A percentile compares a stretch with the other conserved stretches of the same genome.
These are phyloP conservation scores for Ilyonectria sp. DNA, from an alignment of 2,329 filamentous ascomycete species.

Conservation along the genomic window DNA sequence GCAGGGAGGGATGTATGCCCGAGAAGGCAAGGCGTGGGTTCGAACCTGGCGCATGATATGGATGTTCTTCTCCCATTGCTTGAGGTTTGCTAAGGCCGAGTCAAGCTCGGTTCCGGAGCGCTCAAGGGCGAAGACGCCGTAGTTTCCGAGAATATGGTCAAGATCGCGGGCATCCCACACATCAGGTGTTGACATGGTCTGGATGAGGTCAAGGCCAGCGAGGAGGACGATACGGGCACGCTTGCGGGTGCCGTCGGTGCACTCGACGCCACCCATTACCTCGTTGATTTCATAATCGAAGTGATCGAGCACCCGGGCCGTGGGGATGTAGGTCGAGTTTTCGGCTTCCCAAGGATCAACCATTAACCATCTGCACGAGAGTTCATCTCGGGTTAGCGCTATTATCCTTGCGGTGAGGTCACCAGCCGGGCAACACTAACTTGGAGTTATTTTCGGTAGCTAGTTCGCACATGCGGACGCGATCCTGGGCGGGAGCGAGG, in stretches of 20 bases:
- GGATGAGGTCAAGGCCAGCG: slow-evolving; percentile 82
- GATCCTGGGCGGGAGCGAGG: slow-evolving; percentile 55
- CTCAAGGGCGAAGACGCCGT: slow-evolving; percentile 89
- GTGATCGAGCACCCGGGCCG: slow-evolving; percentile 90
- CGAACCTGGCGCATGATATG: slow-evolving; percentile 79
- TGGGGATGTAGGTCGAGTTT: slow-evolving; percentile 88
- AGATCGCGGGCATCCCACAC: slow-evolving; percentile 90
- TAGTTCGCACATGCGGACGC: slow-evolving; percentile 84
- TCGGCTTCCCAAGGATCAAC: slow-evolving; percentile 90
- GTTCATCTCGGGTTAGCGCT: too few species aligned
- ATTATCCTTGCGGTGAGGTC: too few species aligned
- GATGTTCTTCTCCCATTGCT: slow-evolving; percentile 88
- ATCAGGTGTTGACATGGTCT: slow-evolving; percentile 80
- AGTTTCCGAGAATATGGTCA: slow-evolving; percentile 88
- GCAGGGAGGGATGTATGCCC: neutral
- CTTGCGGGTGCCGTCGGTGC: slow-evolving; percentile 76
- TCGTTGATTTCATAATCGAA: slow-evolving; percentile 91
- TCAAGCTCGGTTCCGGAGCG: slow-evolving; percentile 90
- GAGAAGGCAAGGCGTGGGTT: neutral
- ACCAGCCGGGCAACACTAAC: slow-evolving; percentile 17
- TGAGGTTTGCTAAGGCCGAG: slow-evolving; percentile 85
- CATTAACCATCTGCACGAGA: slow-evolving; percentile 69
- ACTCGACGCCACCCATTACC: slow-evolving; percentile 82
- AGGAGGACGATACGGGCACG: slow-evolving; percentile 83
- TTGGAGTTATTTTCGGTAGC: slow-evolving; percentile 83